Evolutionary conservation across 306 rosid species (phyloP).

Genomic region (Sphenostylis stenocarpa): DNA sequence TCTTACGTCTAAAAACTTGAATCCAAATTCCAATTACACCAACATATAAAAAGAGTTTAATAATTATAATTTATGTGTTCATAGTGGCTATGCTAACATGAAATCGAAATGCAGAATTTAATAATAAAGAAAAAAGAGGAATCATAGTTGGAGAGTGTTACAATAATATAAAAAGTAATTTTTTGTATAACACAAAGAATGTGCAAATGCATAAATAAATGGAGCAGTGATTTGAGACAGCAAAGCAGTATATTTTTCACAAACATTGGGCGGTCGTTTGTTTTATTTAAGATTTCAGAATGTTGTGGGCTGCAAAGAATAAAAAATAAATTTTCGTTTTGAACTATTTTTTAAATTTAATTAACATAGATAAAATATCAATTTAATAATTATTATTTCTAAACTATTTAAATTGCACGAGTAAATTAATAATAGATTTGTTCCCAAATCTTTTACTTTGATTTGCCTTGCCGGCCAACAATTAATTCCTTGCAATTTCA

Average conservation of each 20-base stretch:
- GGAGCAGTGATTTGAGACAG: not conserved
- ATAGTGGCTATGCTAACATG: not conserved
- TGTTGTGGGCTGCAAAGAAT: constrained; percentile 23
- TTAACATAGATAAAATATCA: too few relatives aligned
- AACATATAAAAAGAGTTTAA: too few relatives aligned
- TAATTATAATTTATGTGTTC: not conserved
- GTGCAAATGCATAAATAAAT: not conserved
- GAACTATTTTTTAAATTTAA: not conserved
- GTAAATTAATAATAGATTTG: too few relatives aligned
- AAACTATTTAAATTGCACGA: too few relatives aligned
- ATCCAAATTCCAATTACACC: too few relatives aligned
- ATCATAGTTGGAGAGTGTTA: not conserved
- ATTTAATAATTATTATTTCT: too few relatives aligned
- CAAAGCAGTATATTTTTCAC: constrained; percentile 25
- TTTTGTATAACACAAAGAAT: not conserved
- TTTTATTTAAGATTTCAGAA: not conserved
- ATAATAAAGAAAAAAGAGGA: not conserved
- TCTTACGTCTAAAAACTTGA: too few relatives aligned
- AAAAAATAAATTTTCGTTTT: not conserved
- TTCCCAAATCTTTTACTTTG: too few relatives aligned
- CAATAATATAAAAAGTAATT: too few relatives aligned
- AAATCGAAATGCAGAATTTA: not conserved
- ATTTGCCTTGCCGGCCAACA: too few relatives aligned
- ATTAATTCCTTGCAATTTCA: too few relatives aligned
- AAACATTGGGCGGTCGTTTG: constrained; percentile 40